Evolutionary conservation across 2,329 filamentous ascomycete species (phyloP).

Genomic region (Hypoxylon sp.): DNA sequence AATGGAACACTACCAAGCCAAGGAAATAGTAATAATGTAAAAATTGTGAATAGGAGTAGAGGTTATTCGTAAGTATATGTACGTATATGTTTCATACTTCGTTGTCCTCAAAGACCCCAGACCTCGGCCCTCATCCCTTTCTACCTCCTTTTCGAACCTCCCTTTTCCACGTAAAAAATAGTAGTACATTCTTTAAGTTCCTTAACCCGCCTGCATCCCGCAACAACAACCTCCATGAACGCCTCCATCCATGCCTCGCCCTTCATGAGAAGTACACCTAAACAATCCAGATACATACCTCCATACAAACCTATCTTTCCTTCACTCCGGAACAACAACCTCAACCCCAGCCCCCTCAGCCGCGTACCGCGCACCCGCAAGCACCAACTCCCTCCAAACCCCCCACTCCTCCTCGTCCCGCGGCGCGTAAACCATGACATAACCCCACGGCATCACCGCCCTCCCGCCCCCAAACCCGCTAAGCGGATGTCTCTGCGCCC

Average conservation of each 20-base stretch:
- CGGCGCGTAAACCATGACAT: conserved; percentile 61
- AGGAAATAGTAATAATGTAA: not conserved
- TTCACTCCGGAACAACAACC: conserved; percentile 41
- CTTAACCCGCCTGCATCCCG: not conserved
- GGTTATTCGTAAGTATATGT: not conserved
- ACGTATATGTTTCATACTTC: not conserved
- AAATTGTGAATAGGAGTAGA: not conserved
- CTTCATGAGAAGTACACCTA: not conserved
- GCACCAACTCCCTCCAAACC: conserved; percentile 50
- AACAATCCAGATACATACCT: not conserved
- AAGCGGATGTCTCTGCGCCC: conserved; percentile 60
- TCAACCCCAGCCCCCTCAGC: conserved; percentile 39
- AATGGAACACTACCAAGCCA: not conserved
- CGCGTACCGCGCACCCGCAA: conserved; percentile 47
- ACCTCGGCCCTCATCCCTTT: not conserved
- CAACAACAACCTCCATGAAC: conserved; percentile 3
- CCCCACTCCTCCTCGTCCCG: conserved; percentile 56
- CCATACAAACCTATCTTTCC: not conserved
- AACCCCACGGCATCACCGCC: conserved; percentile 54
- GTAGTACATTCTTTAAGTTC: not conserved
- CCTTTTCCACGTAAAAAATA: not conserved
- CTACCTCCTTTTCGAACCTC: not conserved
- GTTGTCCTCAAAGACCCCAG: not conserved
- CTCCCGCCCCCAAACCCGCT: conserved; percentile 48
- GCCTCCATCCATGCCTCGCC: not conserved